Evolutionary conservation across 139 green algal genomes (phyloP).

Genomic region (Pleodorina starrii): DNA sequence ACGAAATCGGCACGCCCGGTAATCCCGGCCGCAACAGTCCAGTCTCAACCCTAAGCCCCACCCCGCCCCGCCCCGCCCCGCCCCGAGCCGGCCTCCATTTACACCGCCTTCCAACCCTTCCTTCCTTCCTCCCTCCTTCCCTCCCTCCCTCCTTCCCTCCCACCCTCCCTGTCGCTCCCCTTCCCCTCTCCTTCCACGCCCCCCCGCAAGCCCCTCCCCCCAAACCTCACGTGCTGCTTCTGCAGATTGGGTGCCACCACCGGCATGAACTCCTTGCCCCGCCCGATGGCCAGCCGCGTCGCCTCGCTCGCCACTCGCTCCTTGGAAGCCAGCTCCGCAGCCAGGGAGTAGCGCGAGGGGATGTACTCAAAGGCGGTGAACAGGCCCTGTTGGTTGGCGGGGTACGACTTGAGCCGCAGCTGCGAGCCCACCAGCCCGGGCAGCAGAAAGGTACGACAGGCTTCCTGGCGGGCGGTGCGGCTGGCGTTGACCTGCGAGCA

Average conservation of each 20-base stretch:
- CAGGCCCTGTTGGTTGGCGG: conserved; percentile 57
- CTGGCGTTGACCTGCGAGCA: conserved; percentile 44
- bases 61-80: no score
- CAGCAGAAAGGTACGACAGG: conserved; percentile 52
- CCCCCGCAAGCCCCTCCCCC: no score
- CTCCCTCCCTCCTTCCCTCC: background rate
- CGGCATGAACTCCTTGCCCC: conserved; percentile 62
- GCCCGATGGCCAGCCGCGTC: conserved; percentile 56
- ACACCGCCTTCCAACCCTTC: background rate
- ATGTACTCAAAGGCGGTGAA: conserved; percentile 74
- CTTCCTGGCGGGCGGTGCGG: conserved; percentile 51
- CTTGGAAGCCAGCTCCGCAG: conserved; percentile 61
- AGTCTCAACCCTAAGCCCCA: no score
- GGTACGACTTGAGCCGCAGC: conserved; percentile 40
- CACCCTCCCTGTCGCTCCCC: background rate
- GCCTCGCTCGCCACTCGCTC: conserved; percentile 63
- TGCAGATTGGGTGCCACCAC: background rate
- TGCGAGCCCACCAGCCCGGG: conserved; percentile 23
- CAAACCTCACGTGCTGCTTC: conserved; percentile 30
- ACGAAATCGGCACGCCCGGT: no score
- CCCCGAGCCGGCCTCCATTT: no score
- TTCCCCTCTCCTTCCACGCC: background rate
- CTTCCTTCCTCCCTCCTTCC: background rate
- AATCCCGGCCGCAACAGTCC: no score
- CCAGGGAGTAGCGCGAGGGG: conserved; percentile 59